Evolutionary conservation across 257 asterid species (phyloP), one percentile per base, ranked within the genome.

Genomic region (Cinchona pubescens): DNA sequence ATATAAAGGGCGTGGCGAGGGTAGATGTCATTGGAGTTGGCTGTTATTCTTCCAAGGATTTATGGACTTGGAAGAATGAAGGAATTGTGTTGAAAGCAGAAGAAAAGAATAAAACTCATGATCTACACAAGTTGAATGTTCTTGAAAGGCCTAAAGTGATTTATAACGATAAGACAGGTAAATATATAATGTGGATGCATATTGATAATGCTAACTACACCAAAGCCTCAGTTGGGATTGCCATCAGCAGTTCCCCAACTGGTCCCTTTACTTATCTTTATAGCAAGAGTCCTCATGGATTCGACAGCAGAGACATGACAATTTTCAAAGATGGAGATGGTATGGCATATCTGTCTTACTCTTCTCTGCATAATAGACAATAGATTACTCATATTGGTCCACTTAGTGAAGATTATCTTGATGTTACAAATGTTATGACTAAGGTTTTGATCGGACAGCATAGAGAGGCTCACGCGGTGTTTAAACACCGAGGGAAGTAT

Each of bases 111-210:
- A 90, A 86, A 82, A 87, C 89, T 25, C 97, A 86, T n/a, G 98
- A 95, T 84, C 92, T 95, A 78, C 87, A 91, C 93, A 87, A 80
- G 74, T 85, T 81, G 73, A 95, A 95, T 5, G 97, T 95, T 55
- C 90, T 95, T 7, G 98, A 95, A 85, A 82, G 99, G 86, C 99
- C 99, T n/a, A 95, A 95, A 85, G 99, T 95, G 78, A 90, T 95
- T 21, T 89, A 90, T 83, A 92, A 95, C 7, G 92, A 84, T 34
- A 86, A 83, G 67, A 92, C 97, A 0, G 73, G 73, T 25, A 91
- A 88, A 81, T 95, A 87, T 18, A 88, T 92, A 38, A 95, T 92
- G 99, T 95, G 98, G 99, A 95, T 92, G 99, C 99, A 92, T 84
- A 83, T 95, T 1, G 98, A 95, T 30, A 92, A 95, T 65, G 74